A percentile compares a stretch with the other conserved stretches of the same genome.
Evolutionary conservation across 768 basidiomycete species (phyloP).

Genomic region (Lentinus tigrinus): DNA sequence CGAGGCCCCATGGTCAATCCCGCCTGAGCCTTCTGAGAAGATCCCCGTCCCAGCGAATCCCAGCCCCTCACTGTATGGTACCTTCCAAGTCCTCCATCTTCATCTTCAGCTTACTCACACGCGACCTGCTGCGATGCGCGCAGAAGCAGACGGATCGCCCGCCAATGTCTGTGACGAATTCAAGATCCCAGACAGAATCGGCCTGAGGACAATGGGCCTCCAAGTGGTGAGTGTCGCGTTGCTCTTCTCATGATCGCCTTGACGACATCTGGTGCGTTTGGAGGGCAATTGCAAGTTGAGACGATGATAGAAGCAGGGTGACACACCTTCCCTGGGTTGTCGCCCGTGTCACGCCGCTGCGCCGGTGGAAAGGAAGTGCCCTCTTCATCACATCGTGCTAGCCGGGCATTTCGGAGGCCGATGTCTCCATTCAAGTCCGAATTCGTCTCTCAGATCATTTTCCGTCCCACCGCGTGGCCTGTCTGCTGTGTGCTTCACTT

Average conservation of each 20-base stretch:
- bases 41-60: conserved; percentile 5
- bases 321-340: conserved; percentile 1
- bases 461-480: neutral
- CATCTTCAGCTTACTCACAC: conserved; percentile 48
- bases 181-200: conserved; percentile 78
- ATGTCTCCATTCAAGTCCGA: too few species aligned
- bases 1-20: conserved; percentile 7
- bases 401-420: too few species aligned
- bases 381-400: too few species aligned
- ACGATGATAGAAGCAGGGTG: neutral
- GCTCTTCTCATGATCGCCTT: conserved; percentile 4
- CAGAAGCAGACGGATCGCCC: conserved; percentile 15
- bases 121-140: conserved; percentile 34
- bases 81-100: conserved; percentile 35
- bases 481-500: too few species aligned
- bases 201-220: conserved; percentile 83
- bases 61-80: conserved; percentile 7
- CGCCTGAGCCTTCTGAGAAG: conserved; percentile 9
- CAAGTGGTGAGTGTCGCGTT: conserved; percentile 65
- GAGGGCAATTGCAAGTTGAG: too few species aligned
- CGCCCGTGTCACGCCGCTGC: neutral
- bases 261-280: neutral
- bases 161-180: conserved; percentile 55
- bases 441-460: neutral
- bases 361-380: too few species aligned